Evolutionary conservation across 2,329 filamentous ascomycete species (phyloP).

Genomic region (Penicillium olsonii): DNA sequence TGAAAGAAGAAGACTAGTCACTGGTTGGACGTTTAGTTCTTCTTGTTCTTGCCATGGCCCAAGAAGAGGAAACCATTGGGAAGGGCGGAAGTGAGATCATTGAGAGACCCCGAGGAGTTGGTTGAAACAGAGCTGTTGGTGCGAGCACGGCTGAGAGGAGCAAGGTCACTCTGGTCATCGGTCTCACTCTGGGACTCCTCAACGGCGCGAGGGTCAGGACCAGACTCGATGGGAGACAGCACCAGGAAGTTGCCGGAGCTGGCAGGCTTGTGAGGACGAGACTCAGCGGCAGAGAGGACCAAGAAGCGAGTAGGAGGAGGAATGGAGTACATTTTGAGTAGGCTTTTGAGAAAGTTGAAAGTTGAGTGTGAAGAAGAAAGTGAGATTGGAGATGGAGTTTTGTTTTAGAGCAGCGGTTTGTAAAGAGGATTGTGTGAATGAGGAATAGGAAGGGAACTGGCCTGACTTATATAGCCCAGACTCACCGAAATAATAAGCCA

Average conservation of each 20-base stretch:
- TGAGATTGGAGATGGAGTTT: constrained; percentile 8
- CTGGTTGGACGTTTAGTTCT: constrained; percentile 13
- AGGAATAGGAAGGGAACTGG: constrained; percentile 12
- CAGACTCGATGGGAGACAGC: constrained; percentile 33
- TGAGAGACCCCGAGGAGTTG: constrained; percentile 16
- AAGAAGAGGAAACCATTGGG: constrained; percentile 32
- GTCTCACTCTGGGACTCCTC: constrained; percentile 19
- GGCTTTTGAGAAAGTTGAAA: not conserved
- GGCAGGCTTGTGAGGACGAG: constrained; percentile 19
- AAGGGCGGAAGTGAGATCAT: constrained; percentile 14
- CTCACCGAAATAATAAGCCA: constrained; percentile 19
- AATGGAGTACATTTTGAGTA: constrained; percentile 32
- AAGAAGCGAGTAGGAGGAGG: constrained; percentile 34
- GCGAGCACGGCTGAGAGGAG: constrained; percentile 18
- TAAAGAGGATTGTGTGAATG: not conserved
- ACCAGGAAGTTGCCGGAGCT: constrained; percentile 26
- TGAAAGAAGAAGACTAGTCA: constrained; percentile 1
- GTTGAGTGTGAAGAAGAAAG: constrained; percentile 2
- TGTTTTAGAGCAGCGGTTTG: not conserved
- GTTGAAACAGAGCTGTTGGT: constrained; percentile 33
- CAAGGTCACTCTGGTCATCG: constrained; percentile 11
- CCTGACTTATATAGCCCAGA: constrained; percentile 32
- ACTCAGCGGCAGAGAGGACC: constrained; percentile 27
- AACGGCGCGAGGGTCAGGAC: constrained; percentile 25
- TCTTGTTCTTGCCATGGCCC: constrained; percentile 21